A percentile compares a stretch with the other conserved stretches of the same genome.
Conservation (phyloP, 495 filamentous ascomycete genomes). For the Penicillium tannophilum region DNA sequence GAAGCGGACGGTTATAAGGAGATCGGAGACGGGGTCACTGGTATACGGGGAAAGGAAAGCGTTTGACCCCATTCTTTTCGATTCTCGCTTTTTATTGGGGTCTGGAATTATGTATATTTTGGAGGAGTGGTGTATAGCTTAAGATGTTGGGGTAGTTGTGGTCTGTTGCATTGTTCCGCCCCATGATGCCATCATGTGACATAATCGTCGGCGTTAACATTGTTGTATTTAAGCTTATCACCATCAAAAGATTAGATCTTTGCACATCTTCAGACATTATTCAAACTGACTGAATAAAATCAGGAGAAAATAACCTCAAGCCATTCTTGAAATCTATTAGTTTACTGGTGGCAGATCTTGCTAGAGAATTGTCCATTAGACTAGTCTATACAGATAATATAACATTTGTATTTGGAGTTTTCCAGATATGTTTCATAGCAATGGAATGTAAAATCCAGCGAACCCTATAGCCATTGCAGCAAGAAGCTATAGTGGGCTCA, state of each 20-base stretch:
- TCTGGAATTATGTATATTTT: background rate
- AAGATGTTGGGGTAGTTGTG: slow-evolving; percentile 2
- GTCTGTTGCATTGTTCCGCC: slow-evolving; percentile 9
- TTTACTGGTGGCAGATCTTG: background rate
- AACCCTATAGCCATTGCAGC: background rate
- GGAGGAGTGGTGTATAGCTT: background rate
- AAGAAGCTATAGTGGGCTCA: background rate
- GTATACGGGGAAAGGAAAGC: slow-evolving; percentile 22
- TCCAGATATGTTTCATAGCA: background rate
- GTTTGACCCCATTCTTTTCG: slow-evolving; percentile 17
- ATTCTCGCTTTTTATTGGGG: background rate
- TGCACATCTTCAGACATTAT: background rate
- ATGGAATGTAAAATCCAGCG: background rate
- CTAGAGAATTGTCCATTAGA: slow-evolving; percentile 6
- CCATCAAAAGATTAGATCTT: slow-evolving; percentile 5
- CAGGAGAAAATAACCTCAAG: too few species aligned
- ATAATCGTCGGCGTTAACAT: background rate
- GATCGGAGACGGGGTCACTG: slow-evolving; percentile 38
- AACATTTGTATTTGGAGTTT: slow-evolving; percentile 1
- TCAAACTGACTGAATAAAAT: background rate
- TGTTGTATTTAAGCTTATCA: background rate
- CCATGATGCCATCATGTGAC: slow-evolving; percentile 19
- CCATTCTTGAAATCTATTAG: background rate
- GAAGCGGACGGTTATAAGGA: slow-evolving; percentile 85
- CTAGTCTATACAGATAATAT: slow-evolving; percentile 17